These are phyloP conservation scores for Mycena leptocephala DNA, from an alignment of 768 basidiomycete species.

Conservation along the genomic window DNA sequence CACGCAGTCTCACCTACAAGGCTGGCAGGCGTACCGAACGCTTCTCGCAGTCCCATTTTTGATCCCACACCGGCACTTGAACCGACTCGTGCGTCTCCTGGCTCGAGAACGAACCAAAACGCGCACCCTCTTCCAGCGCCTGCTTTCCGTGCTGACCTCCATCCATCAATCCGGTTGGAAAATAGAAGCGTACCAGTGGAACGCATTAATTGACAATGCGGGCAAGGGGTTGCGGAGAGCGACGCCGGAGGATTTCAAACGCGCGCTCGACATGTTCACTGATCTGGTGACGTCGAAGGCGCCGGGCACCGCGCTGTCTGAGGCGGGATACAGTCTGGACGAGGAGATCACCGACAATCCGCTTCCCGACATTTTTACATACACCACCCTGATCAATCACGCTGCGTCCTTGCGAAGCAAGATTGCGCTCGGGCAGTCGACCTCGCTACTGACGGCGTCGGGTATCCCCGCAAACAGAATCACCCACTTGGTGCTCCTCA, in stretches of 20 bases:
- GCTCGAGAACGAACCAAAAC: constrained; percentile 69
- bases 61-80: constrained; percentile 59
- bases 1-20: constrained; percentile 48
- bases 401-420: constrained; percentile 69
- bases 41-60: constrained; percentile 43
- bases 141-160: constrained; percentile 77
- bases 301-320: constrained; percentile 55
- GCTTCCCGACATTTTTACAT: constrained; percentile 78
- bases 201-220: constrained; percentile 77
- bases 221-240: constrained; percentile 79
- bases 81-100: constrained; percentile 76
- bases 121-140: constrained; percentile 72
- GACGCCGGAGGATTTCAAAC: constrained; percentile 69
- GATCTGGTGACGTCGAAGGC: constrained; percentile 69
- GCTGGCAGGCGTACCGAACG: constrained; percentile 63
- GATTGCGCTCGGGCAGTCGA: constrained; percentile 66
- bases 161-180: constrained; percentile 70
- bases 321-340: constrained; percentile 30
- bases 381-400: constrained; percentile 77
- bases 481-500: constrained; percentile 74
- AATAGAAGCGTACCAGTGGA: constrained; percentile 82
- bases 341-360: constrained; percentile 27
- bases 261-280: constrained; percentile 71
- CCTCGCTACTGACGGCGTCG: constrained; percentile 67
- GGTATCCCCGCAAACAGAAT: constrained; percentile 72